Evolutionary conservation across 1,139 yeast genomes (phyloP), one percentile per base, ranked within the genome.

Genomic region (Yamadazyma triangularis): DNA sequence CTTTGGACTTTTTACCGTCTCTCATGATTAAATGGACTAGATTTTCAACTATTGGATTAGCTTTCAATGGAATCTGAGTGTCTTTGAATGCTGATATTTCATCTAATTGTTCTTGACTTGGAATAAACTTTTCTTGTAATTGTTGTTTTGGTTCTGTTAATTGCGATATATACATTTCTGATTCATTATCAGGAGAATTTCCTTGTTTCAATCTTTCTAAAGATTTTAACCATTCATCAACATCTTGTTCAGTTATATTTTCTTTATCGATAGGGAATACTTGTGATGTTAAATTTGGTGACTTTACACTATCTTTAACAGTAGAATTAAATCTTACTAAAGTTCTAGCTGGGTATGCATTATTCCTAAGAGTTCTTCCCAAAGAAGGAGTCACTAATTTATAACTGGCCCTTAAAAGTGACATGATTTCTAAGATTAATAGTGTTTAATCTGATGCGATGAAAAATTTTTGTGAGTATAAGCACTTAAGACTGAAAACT

Each of bases 21-120:
- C 87, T 78, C 98, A 93, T 93, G 38, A 91, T 79, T 61, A 88
- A 72, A 54, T 89, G 87, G 34, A 86, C 79, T 47, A 91, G 74
- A 45, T 84, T 84, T 32, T 80, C 79, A 32, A 91, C 70, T 20
- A 81, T 74, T 11, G 85, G 82, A 45, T 89, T 95, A 22, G 65
- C 60, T 45, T 70, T 65, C 15, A 66, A 53, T 12, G 96, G 95
- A 22, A 86, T 61, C 13, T 77, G 72, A 36, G 67, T 61, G 26
- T 60, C 67, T 34, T 70, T 63, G 35, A 81, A 61, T 9, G 51
- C 56, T 34, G 68, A 74, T 27, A 69, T 68, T 52, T 83, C 76
- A 8, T 58, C 68, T 19, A 70, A 39, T 58, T 87, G 95, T 42
- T 70, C 77, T 24, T 60, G 67, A 6, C 78, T 63, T 11, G 93